Evolutionary conservation across 805 yeast genomes (phyloP).

Genomic region (Candida vartiovaarae): DNA sequence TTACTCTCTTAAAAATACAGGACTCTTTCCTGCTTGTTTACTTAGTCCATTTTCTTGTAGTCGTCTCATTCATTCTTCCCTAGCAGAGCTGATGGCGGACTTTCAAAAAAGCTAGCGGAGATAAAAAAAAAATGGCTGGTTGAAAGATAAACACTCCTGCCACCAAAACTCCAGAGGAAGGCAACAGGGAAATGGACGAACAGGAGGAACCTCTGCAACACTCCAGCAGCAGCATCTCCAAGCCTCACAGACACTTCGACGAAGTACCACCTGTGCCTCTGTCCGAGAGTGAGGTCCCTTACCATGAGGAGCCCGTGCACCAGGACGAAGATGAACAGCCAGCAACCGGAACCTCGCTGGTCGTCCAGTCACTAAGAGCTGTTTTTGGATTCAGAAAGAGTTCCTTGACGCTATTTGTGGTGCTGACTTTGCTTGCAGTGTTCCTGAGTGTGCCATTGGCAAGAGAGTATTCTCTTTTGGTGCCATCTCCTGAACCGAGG

Average conservation of each 20-base stretch:
- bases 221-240: not conserved
- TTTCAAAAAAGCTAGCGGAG: no score
- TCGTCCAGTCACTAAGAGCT: conserved; percentile 31
- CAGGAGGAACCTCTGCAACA: not conserved
- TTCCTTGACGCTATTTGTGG: conserved; percentile 49
- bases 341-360: conserved; percentile 9
- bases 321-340: not conserved
- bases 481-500: conserved; percentile 38
- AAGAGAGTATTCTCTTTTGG: conserved; percentile 33
- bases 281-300: not conserved
- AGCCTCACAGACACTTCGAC: not conserved
- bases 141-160: not conserved
- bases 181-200: not conserved
- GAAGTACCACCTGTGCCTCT: not conserved
- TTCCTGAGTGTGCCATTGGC: conserved; percentile 32
- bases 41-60: no score
- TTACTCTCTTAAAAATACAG: not conserved
- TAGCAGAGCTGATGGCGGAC: no score
- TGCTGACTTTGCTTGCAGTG: conserved; percentile 39
- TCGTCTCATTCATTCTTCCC: no score
- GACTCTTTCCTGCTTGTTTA: no score
- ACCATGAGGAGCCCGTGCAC: not conserved
- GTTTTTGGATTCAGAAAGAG: conserved; percentile 70
- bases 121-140: not conserved
- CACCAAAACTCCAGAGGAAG: not conserved